Evolutionary conservation across 2,329 filamentous ascomycete species (phyloP).

Genomic region (Sporothrix inflata): DNA sequence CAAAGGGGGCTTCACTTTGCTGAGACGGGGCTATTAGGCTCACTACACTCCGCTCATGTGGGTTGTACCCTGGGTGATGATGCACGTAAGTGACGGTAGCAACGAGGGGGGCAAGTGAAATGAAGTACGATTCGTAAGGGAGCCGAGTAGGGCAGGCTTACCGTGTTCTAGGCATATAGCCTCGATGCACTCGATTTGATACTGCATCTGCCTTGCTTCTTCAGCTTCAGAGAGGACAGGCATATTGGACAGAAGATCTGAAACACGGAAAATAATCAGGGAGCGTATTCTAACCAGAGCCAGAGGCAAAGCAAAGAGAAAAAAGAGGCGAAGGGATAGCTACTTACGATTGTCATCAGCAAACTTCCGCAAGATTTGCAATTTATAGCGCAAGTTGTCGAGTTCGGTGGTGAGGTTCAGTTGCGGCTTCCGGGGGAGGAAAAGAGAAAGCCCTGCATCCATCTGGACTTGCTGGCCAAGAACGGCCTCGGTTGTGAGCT

Average conservation of each 20-base stretch:
- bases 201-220: constrained; percentile 60
- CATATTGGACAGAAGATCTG: constrained; percentile 47
- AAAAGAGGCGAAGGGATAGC: not conserved
- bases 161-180: constrained; percentile 54
- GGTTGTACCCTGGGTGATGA: constrained; percentile 46
- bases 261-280: not conserved
- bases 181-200: constrained; percentile 63
- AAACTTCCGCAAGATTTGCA: constrained; percentile 53
- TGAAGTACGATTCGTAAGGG: not conserved
- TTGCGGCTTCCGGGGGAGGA: constrained; percentile 53
- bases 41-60: constrained; percentile 47
- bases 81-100: constrained; percentile 4
- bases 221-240: constrained; percentile 58
- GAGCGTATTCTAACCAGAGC: not conserved
- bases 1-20: constrained; percentile 49
- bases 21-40: constrained; percentile 45
- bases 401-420: constrained; percentile 55
- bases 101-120: not conserved
- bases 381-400: constrained; percentile 60
- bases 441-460: constrained; percentile 53
- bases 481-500: not conserved
- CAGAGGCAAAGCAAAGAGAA: constrained; percentile 36
- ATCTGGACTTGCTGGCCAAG: constrained; percentile 54
- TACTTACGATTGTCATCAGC: constrained; percentile 54
- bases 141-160: constrained; percentile 37